phyloP scores from a whole-genome alignment of 2,329 filamentous ascomycete species.

The Hypoxylon sp. region DNA sequence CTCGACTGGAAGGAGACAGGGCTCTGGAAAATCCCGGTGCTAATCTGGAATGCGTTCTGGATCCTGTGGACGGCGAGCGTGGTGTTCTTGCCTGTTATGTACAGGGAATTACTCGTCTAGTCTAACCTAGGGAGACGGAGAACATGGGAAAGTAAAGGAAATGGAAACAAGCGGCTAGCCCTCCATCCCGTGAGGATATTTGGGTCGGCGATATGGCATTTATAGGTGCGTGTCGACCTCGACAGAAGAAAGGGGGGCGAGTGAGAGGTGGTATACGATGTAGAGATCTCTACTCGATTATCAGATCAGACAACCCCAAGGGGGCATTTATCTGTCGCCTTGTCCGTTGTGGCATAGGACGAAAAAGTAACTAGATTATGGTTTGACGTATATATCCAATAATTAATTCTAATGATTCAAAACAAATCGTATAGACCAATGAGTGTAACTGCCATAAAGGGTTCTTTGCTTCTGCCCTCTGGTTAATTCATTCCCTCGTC shows the following conservation, averaged over 20 bases:
- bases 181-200: not conserved
- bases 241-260: not conserved
- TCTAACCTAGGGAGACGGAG: constrained; percentile 1
- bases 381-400: constrained; percentile 26
- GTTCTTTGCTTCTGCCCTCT: not conserved
- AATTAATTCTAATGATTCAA: constrained; percentile 42
- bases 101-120: constrained; percentile 69
- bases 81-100: constrained; percentile 87
- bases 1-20: constrained; percentile 66
- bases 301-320: constrained; percentile 1
- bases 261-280: not conserved
- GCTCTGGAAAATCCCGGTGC: constrained; percentile 73
- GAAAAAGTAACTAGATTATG: constrained; percentile 26
- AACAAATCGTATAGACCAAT: not conserved
- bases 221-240: not conserved
- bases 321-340: not conserved
- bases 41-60: constrained; percentile 74
- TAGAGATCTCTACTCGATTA: constrained; percentile 22
- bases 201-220: not conserved
- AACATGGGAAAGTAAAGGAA: not conserved
- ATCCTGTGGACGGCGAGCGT: constrained; percentile 85
- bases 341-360: constrained; percentile 1
- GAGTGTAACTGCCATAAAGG: not conserved
- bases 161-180: not conserved
- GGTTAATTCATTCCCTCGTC: not conserved